Evolutionary conservation across 768 basidiomycete species (phyloP).

Genomic region (Leccinum broughii): DNA sequence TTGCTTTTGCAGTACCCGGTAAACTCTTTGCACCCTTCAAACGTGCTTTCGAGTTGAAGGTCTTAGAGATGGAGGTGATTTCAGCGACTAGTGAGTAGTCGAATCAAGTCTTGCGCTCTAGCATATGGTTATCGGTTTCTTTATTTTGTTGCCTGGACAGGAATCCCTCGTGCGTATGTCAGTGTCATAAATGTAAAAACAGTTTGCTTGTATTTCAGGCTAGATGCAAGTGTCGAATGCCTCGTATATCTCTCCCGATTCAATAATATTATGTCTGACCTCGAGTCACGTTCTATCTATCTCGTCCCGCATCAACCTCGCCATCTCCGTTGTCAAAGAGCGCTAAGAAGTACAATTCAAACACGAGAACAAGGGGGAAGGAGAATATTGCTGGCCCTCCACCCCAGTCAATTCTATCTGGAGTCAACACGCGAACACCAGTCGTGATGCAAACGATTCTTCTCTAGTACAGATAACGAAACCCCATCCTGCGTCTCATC

Average conservation of each 20-base stretch:
- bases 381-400: too few species aligned
- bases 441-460: background rate
- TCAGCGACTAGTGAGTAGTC: conserved; percentile 28
- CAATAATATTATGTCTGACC: background rate
- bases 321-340: too few species aligned
- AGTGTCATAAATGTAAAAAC: background rate
- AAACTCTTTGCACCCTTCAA: conserved; percentile 39
- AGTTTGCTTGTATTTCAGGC: background rate
- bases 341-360: too few species aligned
- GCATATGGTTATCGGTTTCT: background rate
- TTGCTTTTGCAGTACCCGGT: conserved; percentile 45
- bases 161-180: background rate
- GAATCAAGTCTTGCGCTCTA: background rate
- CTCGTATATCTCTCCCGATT: background rate
- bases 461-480: conserved; percentile 54
- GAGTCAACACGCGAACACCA: background rate
- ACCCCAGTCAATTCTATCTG: background rate
- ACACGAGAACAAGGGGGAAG: too few species aligned
- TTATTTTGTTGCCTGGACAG: background rate
- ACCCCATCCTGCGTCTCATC: conserved; percentile 53
- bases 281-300: background rate
- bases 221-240: too few species aligned
- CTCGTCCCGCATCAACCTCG: background rate
- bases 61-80: conserved; percentile 39
- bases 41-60: conserved; percentile 40